These are phyloP conservation scores for Globisporangium middletonii DNA, from an alignment of 352 stramenopile genomes.

Conservation along the genomic window DNA sequence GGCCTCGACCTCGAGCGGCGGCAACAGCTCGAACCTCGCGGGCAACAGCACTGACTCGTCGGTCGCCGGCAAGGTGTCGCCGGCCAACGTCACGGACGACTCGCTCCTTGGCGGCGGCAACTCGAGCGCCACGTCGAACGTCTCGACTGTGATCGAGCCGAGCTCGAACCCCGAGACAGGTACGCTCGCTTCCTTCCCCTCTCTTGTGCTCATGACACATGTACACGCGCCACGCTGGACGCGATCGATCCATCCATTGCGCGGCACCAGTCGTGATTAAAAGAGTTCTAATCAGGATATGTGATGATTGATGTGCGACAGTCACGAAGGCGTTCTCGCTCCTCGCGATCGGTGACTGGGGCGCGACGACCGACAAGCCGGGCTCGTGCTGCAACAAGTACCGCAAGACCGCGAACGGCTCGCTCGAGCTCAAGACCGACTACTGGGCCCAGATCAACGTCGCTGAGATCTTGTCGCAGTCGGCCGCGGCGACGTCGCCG, in stretches of 20 bases:
- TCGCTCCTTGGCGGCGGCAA: constrained; percentile 33
- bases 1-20: constrained; percentile 20
- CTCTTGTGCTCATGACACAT: not conserved
- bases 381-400: constrained; percentile 89
- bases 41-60: constrained; percentile 7
- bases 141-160: constrained; percentile 29
- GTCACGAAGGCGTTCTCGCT: constrained; percentile 59
- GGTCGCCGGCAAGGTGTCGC: constrained; percentile 9
- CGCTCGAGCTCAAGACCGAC: constrained; percentile 83
- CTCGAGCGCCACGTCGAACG: constrained; percentile 15
- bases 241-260: too few relatives aligned
- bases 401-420: constrained; percentile 69
- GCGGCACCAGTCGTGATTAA: not conserved
- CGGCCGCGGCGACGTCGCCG: constrained; percentile 62
- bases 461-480: constrained; percentile 68
- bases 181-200: not conserved
- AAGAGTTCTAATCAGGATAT: constrained; percentile 2
- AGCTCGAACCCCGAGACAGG: constrained; percentile 50
- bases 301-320: not conserved
- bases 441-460: constrained; percentile 86
- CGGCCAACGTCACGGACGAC: constrained; percentile 41
- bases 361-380: constrained; percentile 79
- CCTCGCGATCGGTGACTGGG: constrained; percentile 85
- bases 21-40: constrained; percentile 7
- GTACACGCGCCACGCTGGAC: too few relatives aligned